Percentiles rank a stretch among this genome's conserved stretches.
Evolutionary conservation across 75 land plant species (phyloP).

Genomic region (Selaginella moellendorffii): DNA sequence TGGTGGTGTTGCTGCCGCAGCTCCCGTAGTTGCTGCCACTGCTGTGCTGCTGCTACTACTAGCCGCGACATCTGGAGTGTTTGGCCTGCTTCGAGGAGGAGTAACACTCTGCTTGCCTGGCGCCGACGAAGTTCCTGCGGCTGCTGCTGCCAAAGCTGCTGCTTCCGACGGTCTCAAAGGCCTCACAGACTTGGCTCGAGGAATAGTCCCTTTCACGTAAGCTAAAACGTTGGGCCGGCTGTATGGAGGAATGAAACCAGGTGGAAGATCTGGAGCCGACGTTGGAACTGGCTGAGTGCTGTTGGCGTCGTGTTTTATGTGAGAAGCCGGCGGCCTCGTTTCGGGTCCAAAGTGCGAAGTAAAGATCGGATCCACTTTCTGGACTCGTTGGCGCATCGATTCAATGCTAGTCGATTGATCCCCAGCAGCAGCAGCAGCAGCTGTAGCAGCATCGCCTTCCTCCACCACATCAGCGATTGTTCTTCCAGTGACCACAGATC

Average conservation of each 20-base stretch:
- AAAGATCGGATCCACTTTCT: neutral
- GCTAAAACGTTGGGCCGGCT: neutral
- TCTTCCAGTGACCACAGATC: neutral
- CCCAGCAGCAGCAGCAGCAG: neutral
- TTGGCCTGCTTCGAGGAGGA: neutral
- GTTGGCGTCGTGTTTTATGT: neutral
- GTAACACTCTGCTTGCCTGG: too few relatives aligned
- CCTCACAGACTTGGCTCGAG: neutral
- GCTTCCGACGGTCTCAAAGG: neutral
- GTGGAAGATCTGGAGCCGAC: neutral
- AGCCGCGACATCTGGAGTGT: neutral
- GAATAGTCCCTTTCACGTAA: neutral
- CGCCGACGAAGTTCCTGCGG: neutral
- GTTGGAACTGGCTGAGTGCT: neutral
- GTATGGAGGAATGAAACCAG: neutral
- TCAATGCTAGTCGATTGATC: neutral
- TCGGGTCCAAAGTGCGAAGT: neutral
- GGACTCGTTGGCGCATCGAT: neutral
- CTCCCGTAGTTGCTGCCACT: neutral
- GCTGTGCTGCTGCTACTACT: neutral
- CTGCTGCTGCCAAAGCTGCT: neutral
- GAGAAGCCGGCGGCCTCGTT: neutral
- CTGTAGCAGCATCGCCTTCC: neutral
- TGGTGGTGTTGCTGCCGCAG: neutral
- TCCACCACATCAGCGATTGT: neutral